A percentile compares a stretch with the other conserved stretches of the same genome.
Evolutionary conservation across 345 rosid species (phyloP).

Genomic region (Brassica juncea): DNA sequence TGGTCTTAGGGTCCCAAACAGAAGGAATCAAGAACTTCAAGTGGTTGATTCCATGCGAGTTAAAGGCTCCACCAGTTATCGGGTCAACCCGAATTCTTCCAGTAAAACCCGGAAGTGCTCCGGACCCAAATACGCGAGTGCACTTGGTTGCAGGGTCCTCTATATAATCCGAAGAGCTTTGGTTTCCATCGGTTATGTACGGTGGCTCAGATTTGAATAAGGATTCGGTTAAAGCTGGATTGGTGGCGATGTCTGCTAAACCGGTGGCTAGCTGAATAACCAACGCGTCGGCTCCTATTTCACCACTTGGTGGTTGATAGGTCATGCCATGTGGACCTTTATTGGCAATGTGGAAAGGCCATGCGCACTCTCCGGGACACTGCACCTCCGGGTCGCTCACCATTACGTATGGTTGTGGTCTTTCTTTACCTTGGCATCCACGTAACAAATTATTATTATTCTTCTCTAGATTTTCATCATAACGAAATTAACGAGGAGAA

Average conservation of each 20-base stretch:
- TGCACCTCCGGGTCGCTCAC: slow-evolving; percentile 64
- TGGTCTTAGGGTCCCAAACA: slow-evolving; percentile 59
- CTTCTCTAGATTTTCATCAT: neutral
- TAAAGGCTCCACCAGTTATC: slow-evolving; percentile 50
- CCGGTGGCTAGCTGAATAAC: slow-evolving; percentile 58
- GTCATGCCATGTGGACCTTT: slow-evolving; percentile 47
- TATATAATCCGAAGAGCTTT: neutral
- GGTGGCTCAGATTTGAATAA: slow-evolving; percentile 26
- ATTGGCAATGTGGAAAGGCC: slow-evolving; percentile 62
- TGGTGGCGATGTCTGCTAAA: slow-evolving; percentile 53
- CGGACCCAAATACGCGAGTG: slow-evolving; percentile 54
- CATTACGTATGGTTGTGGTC: slow-evolving; percentile 45
- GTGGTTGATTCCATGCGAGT: slow-evolving; percentile 53
- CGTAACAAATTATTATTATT: neutral
- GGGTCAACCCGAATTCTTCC: slow-evolving; percentile 53
- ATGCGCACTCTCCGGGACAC: slow-evolving; percentile 70
- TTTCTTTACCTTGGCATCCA: slow-evolving; percentile 22
- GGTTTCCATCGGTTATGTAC: neutral
- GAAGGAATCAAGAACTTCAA: slow-evolving; percentile 70
- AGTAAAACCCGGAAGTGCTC: slow-evolving; percentile 51
- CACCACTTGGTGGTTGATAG: slow-evolving; percentile 58
- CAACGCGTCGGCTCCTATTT: slow-evolving; percentile 67
- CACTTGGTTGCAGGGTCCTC: slow-evolving; percentile 51
- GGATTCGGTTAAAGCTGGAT: slow-evolving; percentile 46
- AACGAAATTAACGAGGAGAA: neutral